Conservation (phyloP, 495 filamentous ascomycete genomes). For the Emericellopsis terricola region DNA sequence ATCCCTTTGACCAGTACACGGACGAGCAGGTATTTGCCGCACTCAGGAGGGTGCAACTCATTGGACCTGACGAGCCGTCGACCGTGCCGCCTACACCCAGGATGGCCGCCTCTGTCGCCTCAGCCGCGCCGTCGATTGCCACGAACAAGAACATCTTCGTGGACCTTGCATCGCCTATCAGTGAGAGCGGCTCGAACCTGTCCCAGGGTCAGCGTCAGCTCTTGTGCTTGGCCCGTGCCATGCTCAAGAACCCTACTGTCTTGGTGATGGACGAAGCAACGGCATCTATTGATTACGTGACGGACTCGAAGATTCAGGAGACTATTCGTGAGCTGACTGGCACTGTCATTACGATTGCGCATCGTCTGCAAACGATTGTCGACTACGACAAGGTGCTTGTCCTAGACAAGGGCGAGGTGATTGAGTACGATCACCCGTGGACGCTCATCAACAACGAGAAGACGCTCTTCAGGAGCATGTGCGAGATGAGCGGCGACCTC, state of each 20-base stretch:
- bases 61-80: slow-evolving; percentile 37
- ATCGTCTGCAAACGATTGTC: slow-evolving; percentile 87
- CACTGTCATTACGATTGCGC: slow-evolving; percentile 97
- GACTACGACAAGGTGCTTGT: slow-evolving; percentile 99
- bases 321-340: slow-evolving; percentile 80
- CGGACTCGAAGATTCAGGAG: slow-evolving; percentile 88
- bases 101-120: background rate
- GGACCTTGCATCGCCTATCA: slow-evolving; percentile 65
- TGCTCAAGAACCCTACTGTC: slow-evolving; percentile 82
- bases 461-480: slow-evolving; percentile 77
- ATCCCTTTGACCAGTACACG: slow-evolving; percentile 82
- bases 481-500: slow-evolving; percentile 83
- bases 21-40: slow-evolving; percentile 83
- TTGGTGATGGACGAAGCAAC: slow-evolving; percentile 99
- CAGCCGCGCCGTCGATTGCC: slow-evolving; percentile 15
- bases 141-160: slow-evolving; percentile 90
- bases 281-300: slow-evolving; percentile 92
- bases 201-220: slow-evolving; percentile 96
- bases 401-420: slow-evolving; percentile 71
- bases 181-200: slow-evolving; percentile 87
- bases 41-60: slow-evolving; percentile 78
- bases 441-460: slow-evolving; percentile 49
- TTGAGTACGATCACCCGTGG: slow-evolving; percentile 81
- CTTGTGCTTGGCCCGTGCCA: slow-evolving; percentile 81
- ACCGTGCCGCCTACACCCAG: slow-evolving; percentile 1